These are phyloP conservation scores for Ogataea ramenticola DNA, from an alignment of 805 yeast species.

Conservation along the genomic window DNA sequence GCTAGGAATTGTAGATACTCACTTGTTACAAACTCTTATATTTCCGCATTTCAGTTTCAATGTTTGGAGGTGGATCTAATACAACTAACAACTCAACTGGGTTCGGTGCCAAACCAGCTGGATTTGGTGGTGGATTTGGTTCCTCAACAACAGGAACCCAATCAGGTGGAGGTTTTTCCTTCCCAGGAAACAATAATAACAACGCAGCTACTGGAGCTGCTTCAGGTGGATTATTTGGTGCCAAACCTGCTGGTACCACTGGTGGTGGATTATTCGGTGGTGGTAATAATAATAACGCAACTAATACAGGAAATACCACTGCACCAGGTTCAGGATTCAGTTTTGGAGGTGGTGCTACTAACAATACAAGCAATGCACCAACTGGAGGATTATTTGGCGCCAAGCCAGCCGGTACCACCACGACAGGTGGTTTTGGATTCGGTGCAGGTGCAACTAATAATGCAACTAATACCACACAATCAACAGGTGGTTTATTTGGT, in stretches of 20 bases:
- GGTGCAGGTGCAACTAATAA: constrained; percentile 2
- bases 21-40: too few species aligned
- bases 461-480: too few species aligned
- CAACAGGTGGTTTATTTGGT: constrained; percentile 10
- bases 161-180: not conserved
- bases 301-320: constrained; percentile 1
- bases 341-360: constrained; percentile 2
- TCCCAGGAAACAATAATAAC: not conserved
- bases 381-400: too few species aligned
- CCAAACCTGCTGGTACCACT: constrained; percentile 4
- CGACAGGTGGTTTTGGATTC: too few species aligned
- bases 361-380: too few species aligned
- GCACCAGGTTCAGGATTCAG: constrained; percentile 5
- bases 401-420: too few species aligned
- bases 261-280: constrained; percentile 21
- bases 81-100: not conserved
- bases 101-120: not conserved
- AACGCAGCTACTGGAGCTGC: not conserved
- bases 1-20: too few species aligned
- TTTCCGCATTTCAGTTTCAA: not conserved
- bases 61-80: constrained; percentile 4
- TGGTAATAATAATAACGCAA: constrained; percentile 3
- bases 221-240: constrained; percentile 17
- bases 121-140: not conserved
- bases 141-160: not conserved